These are phyloP conservation scores for Pythium rhizo-oryzae DNA, from an alignment of 352 stramenopile genomes.

Conservation along the genomic window DNA sequence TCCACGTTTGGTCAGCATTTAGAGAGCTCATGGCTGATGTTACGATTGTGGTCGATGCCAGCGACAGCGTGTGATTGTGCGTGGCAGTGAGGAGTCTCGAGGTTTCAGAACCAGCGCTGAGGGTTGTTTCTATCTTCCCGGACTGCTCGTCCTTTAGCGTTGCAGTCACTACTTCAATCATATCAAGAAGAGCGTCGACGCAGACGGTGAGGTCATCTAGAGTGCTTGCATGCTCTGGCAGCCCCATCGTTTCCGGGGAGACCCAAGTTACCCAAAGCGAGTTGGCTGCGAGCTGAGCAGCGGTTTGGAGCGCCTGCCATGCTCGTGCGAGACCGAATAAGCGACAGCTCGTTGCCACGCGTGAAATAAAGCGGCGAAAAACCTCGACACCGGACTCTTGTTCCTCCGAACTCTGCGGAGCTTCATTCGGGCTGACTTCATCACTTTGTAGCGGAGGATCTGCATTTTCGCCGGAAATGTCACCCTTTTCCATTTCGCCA, in stretches of 20 bases:
- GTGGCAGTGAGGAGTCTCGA: neutral
- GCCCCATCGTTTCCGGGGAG: conserved; percentile 39
- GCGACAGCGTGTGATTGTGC: conserved; percentile 16
- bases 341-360: conserved; percentile 43
- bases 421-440: neutral
- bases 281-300: conserved; percentile 58
- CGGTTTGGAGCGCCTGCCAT: conserved; percentile 63
- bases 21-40: conserved; percentile 38
- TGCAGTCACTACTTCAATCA: conserved; percentile 45
- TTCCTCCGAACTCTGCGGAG: neutral
- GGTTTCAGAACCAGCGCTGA: neutral
- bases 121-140: conserved; percentile 5
- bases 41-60: conserved; percentile 45
- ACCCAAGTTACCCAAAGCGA: conserved; percentile 57
- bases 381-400: neutral
- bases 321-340: conserved; percentile 47
- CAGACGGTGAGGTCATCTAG: conserved; percentile 37
- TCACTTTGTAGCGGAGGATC: no score
- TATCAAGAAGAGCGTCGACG: conserved; percentile 50
- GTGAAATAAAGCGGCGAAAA: conserved; percentile 42
- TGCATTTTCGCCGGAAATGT: no score
- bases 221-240: neutral
- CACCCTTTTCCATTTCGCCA: neutral
- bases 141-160: conserved; percentile 29
- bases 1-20: conserved; percentile 50